Conservation (phyloP, 1,139 yeast genomes). For the Protomyces lactucae-debilis region DNA sequence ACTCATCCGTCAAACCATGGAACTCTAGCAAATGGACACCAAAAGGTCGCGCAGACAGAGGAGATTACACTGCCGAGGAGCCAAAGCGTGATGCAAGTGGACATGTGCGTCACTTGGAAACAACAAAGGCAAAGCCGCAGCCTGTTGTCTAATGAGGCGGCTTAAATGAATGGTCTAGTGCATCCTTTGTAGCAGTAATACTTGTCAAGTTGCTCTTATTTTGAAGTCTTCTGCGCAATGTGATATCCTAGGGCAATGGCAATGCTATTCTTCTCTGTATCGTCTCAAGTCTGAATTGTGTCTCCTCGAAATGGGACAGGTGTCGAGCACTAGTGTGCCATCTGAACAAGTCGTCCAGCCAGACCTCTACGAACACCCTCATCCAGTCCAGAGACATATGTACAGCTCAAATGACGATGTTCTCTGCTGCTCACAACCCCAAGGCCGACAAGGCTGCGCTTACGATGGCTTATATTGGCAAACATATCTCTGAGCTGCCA, state of each 20-base stretch:
- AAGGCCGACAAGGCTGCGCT: constrained; percentile 23
- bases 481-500: constrained; percentile 43
- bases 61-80: not conserved
- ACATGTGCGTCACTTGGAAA: not conserved
- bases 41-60: not conserved
- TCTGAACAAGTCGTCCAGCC: no score
- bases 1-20: constrained; percentile 31
- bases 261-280: no score
- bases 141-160: not conserved
- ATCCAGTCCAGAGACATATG: no score
- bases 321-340: no score
- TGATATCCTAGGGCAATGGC: no score
- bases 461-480: constrained; percentile 35
- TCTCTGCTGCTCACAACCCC: not conserved
- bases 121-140: not conserved
- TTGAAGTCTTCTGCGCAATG: no score
- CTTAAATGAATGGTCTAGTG: no score
- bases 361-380: no score
- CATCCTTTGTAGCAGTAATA: no score
- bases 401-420: not conserved
- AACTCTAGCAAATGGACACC: constrained; percentile 28
- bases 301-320: no score
- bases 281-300: no score
- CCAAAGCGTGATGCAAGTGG: not conserved
- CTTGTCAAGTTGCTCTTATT: no score